Base-by-base conservation (phyloP, 2,329 filamentous ascomycete species). In the Cercospora beticola region DNA sequence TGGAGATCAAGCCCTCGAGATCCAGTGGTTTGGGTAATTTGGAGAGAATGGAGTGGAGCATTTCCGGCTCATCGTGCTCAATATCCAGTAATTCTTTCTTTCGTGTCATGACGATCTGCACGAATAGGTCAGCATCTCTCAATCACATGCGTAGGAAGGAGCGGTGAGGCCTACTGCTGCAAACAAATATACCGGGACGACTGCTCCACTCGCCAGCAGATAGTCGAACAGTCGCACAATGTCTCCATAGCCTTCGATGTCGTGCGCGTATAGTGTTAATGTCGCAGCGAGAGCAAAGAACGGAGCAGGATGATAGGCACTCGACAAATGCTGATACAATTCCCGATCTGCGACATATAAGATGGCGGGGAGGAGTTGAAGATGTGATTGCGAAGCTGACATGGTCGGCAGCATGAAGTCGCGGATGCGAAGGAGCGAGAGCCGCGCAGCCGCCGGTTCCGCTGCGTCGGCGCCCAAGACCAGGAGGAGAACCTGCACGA, bases 361-460 rank as follows among this genome's bases (percentile, higher is more conserved):
- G 66, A 99, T 91, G 66, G 92, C 88, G 6, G 93, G 94, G 65
- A 99, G 89, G 12, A 99, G 86, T 46, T 89, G 87, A n/a, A 99
- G 88, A 80, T 99, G 95, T 65, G 89, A 86, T 60, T 96, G 84
- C 23, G 94, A 92, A 3, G 93, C 92, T 14, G 88, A 84, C 56
- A 99, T 87, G 49, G 89, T 92, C 8, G 94, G 94, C 10, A 99
- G 88, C 95, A 99, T 97, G 80, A 97, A 99, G 81, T 99, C 95
- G 70, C 95, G 89, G 78, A 99, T 97, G 64, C 93, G 91, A 56
- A 98, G 86, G 33, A 94, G 85, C 3, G 94, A 97, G 68, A 99
- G 88, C n/a, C 92, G 90, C 36, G 91, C 86, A 33, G 96, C 88
- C 16, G 90, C 88, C 6, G 84, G 79, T 18, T 86, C 83, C 16